These are phyloP conservation scores for Fusarium armeniacum DNA, from an alignment of 2,329 filamentous ascomycete species.

Conservation along the genomic window DNA sequence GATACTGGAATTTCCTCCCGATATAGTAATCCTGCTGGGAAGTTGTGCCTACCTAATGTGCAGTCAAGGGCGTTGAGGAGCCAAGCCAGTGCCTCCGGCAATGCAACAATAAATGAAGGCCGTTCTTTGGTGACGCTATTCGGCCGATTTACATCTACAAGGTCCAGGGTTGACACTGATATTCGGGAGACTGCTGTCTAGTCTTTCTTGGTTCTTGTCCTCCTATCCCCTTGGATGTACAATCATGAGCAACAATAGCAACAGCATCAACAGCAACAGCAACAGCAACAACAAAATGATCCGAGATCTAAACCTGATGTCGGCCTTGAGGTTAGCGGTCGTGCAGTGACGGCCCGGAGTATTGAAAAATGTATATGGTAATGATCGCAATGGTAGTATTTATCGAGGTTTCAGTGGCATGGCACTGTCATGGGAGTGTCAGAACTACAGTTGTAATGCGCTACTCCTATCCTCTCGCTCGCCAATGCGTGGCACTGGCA, in stretches of 20 bases:
- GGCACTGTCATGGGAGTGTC: constrained; percentile 2
- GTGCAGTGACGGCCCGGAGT: neutral
- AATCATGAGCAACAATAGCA: neutral
- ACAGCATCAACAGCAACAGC: neutral
- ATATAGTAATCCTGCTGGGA: no score
- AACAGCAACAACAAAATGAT: neutral
- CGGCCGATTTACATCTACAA: no score
- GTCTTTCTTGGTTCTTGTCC: no score
- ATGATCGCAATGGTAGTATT: neutral
- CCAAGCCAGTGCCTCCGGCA: no score
- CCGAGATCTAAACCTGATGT: neutral
- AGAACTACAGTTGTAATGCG: neutral
- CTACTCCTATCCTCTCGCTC: neutral
- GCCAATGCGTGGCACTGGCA: neutral
- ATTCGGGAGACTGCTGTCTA: no score
- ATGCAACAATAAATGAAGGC: no score
- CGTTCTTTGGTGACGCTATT: no score
- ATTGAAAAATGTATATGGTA: neutral
- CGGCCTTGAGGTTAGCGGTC: neutral
- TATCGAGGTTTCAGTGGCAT: neutral
- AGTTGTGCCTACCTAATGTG: no score
- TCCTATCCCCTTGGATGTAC: no score
- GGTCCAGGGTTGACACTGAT: no score
- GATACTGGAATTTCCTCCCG: no score
- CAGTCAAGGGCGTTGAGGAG: no score